Conservation (phyloP, 2,329 filamentous ascomycete genomes). For the Annulohypoxylon truncatum region DNA sequence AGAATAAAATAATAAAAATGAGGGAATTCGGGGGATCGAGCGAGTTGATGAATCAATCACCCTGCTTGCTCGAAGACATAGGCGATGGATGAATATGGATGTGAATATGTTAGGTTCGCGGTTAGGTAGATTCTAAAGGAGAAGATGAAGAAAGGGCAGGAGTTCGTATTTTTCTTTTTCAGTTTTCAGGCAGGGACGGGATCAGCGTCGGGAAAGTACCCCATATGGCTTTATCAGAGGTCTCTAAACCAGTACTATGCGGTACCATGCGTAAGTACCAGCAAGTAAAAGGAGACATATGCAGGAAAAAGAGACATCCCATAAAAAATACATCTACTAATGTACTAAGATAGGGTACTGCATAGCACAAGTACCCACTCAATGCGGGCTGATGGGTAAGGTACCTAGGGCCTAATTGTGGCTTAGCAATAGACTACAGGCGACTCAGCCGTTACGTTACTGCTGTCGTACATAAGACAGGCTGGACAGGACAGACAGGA, state of each 20-base stretch:
- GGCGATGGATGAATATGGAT: slow-evolving; percentile 39
- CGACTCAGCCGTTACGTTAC: slow-evolving; percentile 34
- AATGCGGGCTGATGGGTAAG: slow-evolving; percentile 14
- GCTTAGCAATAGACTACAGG: slow-evolving; percentile 26
- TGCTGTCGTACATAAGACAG: slow-evolving; percentile 8
- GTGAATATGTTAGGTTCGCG: slow-evolving; percentile 38
- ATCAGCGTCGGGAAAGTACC: slow-evolving; percentile 39
- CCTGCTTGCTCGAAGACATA: slow-evolving; percentile 39
- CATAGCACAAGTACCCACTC: slow-evolving; percentile 24
- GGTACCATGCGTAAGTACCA: background rate
- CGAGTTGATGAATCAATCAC: slow-evolving; percentile 46
- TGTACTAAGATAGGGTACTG: background rate
- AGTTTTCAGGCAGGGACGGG: slow-evolving; percentile 33
- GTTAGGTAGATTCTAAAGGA: slow-evolving; percentile 40
- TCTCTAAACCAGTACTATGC: slow-evolving; percentile 12
- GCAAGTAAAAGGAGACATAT: slow-evolving; percentile 37
- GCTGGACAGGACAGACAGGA: background rate
- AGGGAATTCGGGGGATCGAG: slow-evolving; percentile 25
- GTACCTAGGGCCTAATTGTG: slow-evolving; percentile 12
- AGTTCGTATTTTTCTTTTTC: slow-evolving; percentile 48
- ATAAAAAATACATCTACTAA: background rate
- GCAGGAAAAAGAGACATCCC: slow-evolving; percentile 26
- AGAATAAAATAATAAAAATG: slow-evolving; percentile 24
- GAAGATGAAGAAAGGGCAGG: slow-evolving; percentile 42
- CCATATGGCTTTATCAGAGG: slow-evolving; percentile 39